Conservation (phyloP, 1,284 basidiomycete genomes). For the Volvariella volvacea region DNA sequence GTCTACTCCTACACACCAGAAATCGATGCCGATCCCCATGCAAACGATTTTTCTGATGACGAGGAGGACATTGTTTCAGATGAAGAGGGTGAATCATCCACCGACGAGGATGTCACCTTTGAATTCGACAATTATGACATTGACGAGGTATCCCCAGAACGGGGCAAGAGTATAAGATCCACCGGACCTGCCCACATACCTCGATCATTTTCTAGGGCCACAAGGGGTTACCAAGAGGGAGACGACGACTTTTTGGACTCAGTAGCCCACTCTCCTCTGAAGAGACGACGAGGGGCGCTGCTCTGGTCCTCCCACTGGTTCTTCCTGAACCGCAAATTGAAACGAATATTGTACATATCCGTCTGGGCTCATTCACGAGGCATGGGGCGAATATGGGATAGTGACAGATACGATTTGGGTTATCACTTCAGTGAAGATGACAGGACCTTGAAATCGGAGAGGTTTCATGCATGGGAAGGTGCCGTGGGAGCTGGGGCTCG, state of each 20-base stretch:
- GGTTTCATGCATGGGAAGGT: slow-evolving; percentile 75
- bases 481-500: slow-evolving; percentile 68
- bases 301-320: slow-evolving; percentile 98
- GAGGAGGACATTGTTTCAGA: slow-evolving; percentile 60
- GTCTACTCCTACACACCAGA: slow-evolving; percentile 95
- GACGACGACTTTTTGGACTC: slow-evolving; percentile 23
- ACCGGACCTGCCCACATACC: slow-evolving; percentile 23
- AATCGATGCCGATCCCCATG: slow-evolving; percentile 93
- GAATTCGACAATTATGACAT: slow-evolving; percentile 78
- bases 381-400: slow-evolving; percentile 41
- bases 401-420: slow-evolving; percentile 10
- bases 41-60: slow-evolving; percentile 73
- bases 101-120: slow-evolving; percentile 61
- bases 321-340: slow-evolving; percentile 91
- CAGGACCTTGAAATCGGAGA: slow-evolving; percentile 35
- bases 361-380: slow-evolving; percentile 85
- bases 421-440: slow-evolving; percentile 11
- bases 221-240: slow-evolving; percentile 22
- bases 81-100: slow-evolving; percentile 53
- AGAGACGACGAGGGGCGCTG: slow-evolving; percentile 61
- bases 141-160: slow-evolving; percentile 36
- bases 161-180: slow-evolving; percentile 31
- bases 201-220: slow-evolving; percentile 28
- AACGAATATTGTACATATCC: slow-evolving; percentile 89
- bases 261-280: slow-evolving; percentile 26